Evolutionary conservation across 257 asterid genomes (phyloP).

Genomic region (Solanum paucissectum): DNA sequence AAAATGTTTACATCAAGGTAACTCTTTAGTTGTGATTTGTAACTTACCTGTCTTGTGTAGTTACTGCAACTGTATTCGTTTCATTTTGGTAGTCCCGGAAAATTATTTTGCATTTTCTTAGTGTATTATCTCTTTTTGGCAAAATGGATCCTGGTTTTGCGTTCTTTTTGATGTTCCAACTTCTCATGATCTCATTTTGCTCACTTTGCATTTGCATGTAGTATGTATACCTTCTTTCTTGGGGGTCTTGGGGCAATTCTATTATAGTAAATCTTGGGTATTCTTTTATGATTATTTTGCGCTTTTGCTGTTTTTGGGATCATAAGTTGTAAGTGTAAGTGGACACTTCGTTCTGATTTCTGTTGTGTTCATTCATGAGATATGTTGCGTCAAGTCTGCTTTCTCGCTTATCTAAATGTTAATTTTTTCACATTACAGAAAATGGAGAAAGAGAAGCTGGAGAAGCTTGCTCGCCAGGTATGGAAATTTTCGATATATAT

Average conservation of each 20-base stretch:
- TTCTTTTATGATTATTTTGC: background rate
- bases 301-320: background rate
- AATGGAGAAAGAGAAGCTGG: slow-evolving; percentile 74
- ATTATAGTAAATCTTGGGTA: background rate
- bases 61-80: background rate
- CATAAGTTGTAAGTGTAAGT: background rate
- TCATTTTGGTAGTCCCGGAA: background rate
- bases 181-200: background rate
- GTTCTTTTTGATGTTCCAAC: background rate
- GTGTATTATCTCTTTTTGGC: background rate
- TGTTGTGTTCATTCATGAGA: background rate
- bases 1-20: slow-evolving; percentile 89
- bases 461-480: slow-evolving; percentile 92
- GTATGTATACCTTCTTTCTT: background rate
- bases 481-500: background rate
- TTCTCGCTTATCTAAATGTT: slow-evolving; percentile 3
- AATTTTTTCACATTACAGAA: slow-evolving; percentile 36
- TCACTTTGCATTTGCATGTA: background rate
- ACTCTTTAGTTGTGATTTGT: background rate
- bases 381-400: background rate
- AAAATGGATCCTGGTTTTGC: background rate
- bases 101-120: background rate
- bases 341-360: background rate
- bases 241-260: background rate
- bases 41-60: background rate